Conservation (phyloP, 805 yeast genomes). For the Nakazawaea sp. region DNA sequence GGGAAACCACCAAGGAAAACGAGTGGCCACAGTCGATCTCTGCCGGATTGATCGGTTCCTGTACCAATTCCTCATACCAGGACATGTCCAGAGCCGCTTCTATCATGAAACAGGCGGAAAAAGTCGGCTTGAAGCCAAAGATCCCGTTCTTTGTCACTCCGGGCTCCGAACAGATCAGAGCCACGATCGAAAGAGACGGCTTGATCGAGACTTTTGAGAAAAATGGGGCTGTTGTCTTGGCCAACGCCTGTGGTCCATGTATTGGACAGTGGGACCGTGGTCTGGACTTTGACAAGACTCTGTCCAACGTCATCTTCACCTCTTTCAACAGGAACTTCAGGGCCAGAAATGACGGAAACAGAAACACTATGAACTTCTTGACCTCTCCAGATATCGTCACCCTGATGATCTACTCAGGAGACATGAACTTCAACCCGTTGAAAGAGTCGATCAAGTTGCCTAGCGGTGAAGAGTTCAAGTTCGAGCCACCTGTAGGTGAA, state of each 20-base stretch:
- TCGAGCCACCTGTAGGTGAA: constrained; percentile 81
- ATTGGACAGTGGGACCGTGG: constrained; percentile 98
- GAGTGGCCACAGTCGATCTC: constrained; percentile 90
- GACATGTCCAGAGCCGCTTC: constrained; percentile 97
- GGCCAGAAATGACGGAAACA: constrained; percentile 97
- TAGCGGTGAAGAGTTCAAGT: constrained; percentile 86
- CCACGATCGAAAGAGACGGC: constrained; percentile 96
- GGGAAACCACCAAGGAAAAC: constrained; percentile 74
- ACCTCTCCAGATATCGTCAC: constrained; percentile 96
- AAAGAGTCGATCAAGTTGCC: constrained; percentile 84
- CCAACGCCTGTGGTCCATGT: constrained; percentile 99
- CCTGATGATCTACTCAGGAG: constrained; percentile 94
- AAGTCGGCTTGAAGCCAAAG: constrained; percentile 88
- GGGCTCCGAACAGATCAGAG: constrained; percentile 97
- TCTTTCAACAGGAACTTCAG: constrained; percentile 98
- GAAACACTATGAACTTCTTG: constrained; percentile 93
- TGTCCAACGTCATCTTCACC: constrained; percentile 93
- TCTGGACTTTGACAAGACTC: constrained; percentile 84
- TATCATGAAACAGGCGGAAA: constrained; percentile 83
- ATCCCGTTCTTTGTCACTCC: constrained; percentile 92
- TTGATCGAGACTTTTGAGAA: constrained; percentile 81
- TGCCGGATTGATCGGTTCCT: constrained; percentile 96
- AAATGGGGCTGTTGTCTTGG: constrained; percentile 90
- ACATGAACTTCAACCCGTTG: constrained; percentile 92
- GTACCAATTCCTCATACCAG: constrained; percentile 98